Percentiles rank a stretch among this genome's conserved stretches.
These are phyloP conservation scores for Mortierella sp. DNA, from an alignment of 371 early-diverging fungal genomes.

Conservation along the genomic window DNA sequence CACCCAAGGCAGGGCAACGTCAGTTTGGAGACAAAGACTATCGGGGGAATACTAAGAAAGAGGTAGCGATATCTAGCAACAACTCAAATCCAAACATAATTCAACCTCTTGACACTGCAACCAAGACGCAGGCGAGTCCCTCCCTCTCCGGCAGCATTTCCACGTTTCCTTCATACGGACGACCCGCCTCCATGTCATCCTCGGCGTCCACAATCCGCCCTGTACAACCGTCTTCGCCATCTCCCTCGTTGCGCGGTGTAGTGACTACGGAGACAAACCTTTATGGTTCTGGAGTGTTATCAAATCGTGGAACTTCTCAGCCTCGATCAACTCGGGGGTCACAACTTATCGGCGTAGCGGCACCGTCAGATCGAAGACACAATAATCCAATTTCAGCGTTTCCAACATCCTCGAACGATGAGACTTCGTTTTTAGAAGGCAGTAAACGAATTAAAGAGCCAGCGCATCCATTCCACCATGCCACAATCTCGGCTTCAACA, in stretches of 20 bases:
- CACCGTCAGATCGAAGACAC: conserved; percentile 12
- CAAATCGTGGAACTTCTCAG: conserved; percentile 36
- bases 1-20: neutral
- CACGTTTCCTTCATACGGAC: conserved; percentile 25
- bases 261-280: conserved; percentile 19
- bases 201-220: conserved; percentile 55
- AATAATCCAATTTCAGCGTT: conserved; percentile 12
- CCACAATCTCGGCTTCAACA: conserved; percentile 32
- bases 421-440: neutral
- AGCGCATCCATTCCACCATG: conserved; percentile 42
- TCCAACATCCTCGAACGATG: conserved; percentile 32
- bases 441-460: conserved; percentile 29
- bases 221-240: conserved; percentile 40
- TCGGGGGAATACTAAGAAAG: neutral
- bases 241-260: conserved; percentile 25
- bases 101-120: neutral
- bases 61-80: conserved; percentile 3
- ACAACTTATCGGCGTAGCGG: conserved; percentile 22
- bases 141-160: conserved; percentile 45
- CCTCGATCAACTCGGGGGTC: conserved; percentile 44
- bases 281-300: conserved; percentile 27
- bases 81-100: conserved; percentile 16
- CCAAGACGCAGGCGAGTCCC: conserved; percentile 42
- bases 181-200: conserved; percentile 48
- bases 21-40: conserved; percentile 11